These are phyloP conservation scores for Hypsizygus ulmarius DNA, from an alignment of 1,284 basidiomycete genomes.

Conservation along the genomic window DNA sequence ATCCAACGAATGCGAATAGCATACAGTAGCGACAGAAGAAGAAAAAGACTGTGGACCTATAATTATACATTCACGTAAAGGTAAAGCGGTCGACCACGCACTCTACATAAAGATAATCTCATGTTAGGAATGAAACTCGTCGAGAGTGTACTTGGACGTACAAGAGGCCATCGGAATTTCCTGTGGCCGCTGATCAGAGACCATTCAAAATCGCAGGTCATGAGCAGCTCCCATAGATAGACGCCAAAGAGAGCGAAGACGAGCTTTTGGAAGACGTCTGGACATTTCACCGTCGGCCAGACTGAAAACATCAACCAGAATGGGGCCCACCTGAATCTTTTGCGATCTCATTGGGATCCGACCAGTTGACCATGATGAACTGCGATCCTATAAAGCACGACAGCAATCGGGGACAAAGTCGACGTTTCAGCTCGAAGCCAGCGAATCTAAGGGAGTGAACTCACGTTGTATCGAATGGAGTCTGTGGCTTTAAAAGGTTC, in stretches of 20 bases:
- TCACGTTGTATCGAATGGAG: slow-evolving; percentile 1
- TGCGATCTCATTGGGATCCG: slow-evolving; percentile 42
- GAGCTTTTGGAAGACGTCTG: slow-evolving; percentile 56
- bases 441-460: neutral
- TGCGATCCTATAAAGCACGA: neutral
- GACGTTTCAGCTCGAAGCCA: neutral
- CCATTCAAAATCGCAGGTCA: slow-evolving; percentile 64
- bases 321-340: slow-evolving; percentile 45
- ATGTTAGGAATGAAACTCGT: slow-evolving; percentile 2
- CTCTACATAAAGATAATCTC: slow-evolving; percentile 16
- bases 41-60: slow-evolving; percentile 49
- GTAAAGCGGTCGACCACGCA: slow-evolving; percentile 17
- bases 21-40: slow-evolving; percentile 71
- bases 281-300: neutral
- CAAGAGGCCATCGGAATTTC: slow-evolving; percentile 63
- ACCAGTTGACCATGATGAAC: slow-evolving; percentile 56
- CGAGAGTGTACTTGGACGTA: slow-evolving; percentile 31
- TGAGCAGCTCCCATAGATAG: slow-evolving; percentile 65
- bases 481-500: slow-evolving; percentile 14
- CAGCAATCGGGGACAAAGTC: neutral
- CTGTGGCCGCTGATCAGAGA: slow-evolving; percentile 55
- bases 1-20: slow-evolving; percentile 55
- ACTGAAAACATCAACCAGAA: neutral
- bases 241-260: slow-evolving; percentile 61
- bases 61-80: neutral